Evolutionary conservation across 2,329 filamentous ascomycete species (phyloP), one percentile per base, ranked within the genome.

Genomic region (Cladophialophora carrionii): DNA sequence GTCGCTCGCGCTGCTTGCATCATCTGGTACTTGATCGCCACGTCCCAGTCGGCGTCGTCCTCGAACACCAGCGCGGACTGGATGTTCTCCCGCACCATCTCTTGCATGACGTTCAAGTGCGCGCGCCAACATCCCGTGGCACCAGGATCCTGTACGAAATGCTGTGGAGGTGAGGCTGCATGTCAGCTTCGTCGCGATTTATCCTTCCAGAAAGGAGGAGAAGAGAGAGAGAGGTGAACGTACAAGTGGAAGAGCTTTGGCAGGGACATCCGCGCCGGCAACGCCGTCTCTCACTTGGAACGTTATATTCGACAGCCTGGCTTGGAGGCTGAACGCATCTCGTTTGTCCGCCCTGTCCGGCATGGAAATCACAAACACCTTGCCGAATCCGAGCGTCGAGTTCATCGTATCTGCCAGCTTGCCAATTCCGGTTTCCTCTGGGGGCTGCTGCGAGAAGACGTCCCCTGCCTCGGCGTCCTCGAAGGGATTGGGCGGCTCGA

Each of bases 11-110:
- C 76, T 22, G 77, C 76, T 37, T 74, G 74, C 9, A 75, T 74
- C n/a, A 85, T 76, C 70, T 87, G 84, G 0, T 73, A 57, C 34
- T 82, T 81, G 34, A 86, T 72, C 0, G 78, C 75, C 12, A 85
- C 72, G 63, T 86, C 84, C 84, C 84, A 87, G 73, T 87, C 84
- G 20, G 80, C 78, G 62, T 86, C 84, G 69, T 86, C 84, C 70
- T 87, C 84, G 29, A 86, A 71, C 34, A 86, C 82, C 1, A 86
- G 73, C 0, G 82, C 83, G 1, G 81, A 81, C 1, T 76, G 74
- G 2, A 84, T 68, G 49, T 80, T 78, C 9, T 78, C 73, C 17
- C 79, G 74, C 10, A 85, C 76, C 12, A 85, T 74, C 29, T 77
- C 71, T 59, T 68, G 69, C 20, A 78, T 65, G 43, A 75, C 74